A percentile compares a stretch with the other conserved stretches of the same genome.
phyloP scores from a whole-genome alignment of 176 grass and related monocot genomes.

The Avena eriantha region DNA sequence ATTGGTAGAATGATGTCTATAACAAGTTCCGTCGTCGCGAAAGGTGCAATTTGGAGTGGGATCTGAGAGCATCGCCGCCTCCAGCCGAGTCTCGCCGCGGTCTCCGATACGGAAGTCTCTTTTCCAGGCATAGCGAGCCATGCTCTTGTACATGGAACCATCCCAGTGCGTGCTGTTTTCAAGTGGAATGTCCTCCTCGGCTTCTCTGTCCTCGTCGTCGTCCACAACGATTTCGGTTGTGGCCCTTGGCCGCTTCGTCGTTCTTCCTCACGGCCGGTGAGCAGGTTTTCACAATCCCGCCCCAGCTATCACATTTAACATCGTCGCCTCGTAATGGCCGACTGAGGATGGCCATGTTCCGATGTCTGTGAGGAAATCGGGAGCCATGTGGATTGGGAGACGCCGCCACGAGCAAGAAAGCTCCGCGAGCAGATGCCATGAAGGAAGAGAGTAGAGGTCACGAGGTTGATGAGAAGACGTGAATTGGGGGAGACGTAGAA shows the following conservation, averaged over 20 bases:
- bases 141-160: background rate
- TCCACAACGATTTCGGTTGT: background rate
- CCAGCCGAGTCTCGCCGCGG: background rate
- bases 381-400: background rate
- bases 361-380: background rate
- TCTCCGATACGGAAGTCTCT: background rate
- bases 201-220: background rate
- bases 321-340: background rate
- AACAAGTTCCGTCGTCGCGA: background rate
- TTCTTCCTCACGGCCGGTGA: background rate
- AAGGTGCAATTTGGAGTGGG: background rate
- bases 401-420: background rate
- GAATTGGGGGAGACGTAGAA: background rate
- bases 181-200: accelerated
- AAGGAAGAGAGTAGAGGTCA: background rate
- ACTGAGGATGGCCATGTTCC: background rate
- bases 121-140: background rate
- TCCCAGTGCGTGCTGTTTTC: background rate
- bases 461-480: background rate
- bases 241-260: background rate
- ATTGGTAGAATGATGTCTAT: background rate
- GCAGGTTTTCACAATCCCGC: too few species aligned
- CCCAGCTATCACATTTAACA: background rate
- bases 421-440: background rate
- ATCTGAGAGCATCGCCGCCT: background rate